Conservation (phyloP, 176 grass and related monocot genomes). For the Phyllostachys edulis region DNA sequence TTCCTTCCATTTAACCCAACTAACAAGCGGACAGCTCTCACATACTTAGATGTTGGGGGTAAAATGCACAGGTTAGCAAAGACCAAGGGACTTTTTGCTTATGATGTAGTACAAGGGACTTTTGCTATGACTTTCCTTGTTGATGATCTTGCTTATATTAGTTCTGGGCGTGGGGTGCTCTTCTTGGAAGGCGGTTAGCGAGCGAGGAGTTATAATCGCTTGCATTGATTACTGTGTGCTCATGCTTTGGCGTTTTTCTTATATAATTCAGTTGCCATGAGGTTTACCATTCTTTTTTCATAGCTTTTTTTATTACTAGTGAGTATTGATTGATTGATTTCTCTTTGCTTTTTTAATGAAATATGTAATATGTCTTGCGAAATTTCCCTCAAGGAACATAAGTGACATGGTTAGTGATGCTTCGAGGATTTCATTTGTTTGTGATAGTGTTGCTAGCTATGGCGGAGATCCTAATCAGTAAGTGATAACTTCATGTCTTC, state of each 20-base stretch:
- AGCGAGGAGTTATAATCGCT: conserved; percentile 86
- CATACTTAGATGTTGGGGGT: conserved; percentile 60
- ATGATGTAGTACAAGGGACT: background rate
- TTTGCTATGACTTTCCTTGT: background rate
- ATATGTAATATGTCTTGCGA: conserved; percentile 36
- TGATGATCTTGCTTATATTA: conserved; percentile 38
- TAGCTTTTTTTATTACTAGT: background rate
- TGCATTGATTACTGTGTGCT: conserved; percentile 97
- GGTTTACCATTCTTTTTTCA: background rate
- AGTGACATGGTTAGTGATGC: conserved; percentile 90
- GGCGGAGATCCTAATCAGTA: conserved; percentile 89
- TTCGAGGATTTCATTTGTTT: conserved; percentile 87
- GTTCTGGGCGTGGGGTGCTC: conserved; percentile 94
- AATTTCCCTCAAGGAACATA: conserved; percentile 97
- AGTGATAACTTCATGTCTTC: conserved; percentile 24
- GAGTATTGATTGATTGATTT: background rate
- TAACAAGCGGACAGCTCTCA: conserved; percentile 74
- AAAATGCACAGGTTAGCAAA: conserved; percentile 75
- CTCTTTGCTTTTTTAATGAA: background rate
- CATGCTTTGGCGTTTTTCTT: background rate
- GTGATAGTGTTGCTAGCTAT: conserved; percentile 66
- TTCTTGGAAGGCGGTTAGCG: conserved; percentile 86
- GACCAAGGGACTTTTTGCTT: conserved; percentile 22
- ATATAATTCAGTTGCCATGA: background rate
- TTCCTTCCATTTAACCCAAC: conserved; percentile 82